Base-by-base conservation (phyloP, 2,329 filamentous ascomycete genomes). In the Pleoardoris graminearum region DNA sequence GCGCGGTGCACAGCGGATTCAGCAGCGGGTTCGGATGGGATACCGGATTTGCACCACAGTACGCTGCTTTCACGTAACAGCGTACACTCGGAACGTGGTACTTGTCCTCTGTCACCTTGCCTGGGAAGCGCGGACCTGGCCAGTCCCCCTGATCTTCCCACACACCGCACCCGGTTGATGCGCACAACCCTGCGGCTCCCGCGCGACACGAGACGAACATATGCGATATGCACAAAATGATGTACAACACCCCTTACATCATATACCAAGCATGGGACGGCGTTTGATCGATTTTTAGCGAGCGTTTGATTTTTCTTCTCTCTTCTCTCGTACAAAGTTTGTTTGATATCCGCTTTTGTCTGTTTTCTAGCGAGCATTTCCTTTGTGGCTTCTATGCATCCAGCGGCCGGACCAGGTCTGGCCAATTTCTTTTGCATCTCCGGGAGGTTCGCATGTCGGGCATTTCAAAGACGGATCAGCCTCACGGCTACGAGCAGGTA, bases 11-110 rank as follows among this genome's bases (percentile, higher is more conserved):
- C 62, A 80, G 86, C 55, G 87, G 86, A 54, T 91, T 89, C 78
- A 83, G 84, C 63, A 83, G 52, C 35, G 67, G 86, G 60, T 95
- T 95, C 72, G 90, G 89, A 64, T 96, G 91, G 90, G 90, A 88
- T 72, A 88, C 89, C 69, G 90, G 93, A 74, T 95, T 92, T 73
- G 83, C 90, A 63, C 76, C 83, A 66, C 81, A 82, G 61, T 86
- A 85, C 70, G 83, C 83, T 58, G 87, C 90, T 58, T 91, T 88
- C 61, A 96, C 96, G 80, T 97, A 89, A 89, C 55, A 48, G 57
- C 33, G 55, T 58, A 42, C 49, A 44, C 43, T 47, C 44, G 51
- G 47, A 55, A 59, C 64, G 65, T 65, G 58, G 51, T 60, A 61
- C 54, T 58, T 60, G 48, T 58, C 61, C 61, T 62, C 62, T 60